Evolutionary conservation across 345 rosid genomes (phyloP).

Genomic region (Aquilaria sinensis): DNA sequence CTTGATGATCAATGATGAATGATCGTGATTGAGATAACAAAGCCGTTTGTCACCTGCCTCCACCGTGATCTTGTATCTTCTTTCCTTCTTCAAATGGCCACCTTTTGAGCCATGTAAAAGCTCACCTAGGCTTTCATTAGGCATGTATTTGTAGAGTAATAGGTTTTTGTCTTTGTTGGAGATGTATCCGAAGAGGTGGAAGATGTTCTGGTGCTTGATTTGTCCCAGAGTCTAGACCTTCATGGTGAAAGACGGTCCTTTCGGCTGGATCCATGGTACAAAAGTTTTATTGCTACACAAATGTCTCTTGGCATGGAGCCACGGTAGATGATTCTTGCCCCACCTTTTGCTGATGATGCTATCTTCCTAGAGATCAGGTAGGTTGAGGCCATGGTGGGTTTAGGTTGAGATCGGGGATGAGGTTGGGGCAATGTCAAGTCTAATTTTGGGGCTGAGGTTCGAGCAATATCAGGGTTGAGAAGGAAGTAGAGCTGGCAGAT

Average conservation of each 20-base stretch:
- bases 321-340: constrained; percentile 81
- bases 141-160: constrained; percentile 84
- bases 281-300: constrained; percentile 71
- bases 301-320: constrained; percentile 68
- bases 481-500: too few relatives aligned
- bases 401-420: too few relatives aligned
- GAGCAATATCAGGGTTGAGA: too few relatives aligned
- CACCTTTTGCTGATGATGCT: constrained; percentile 94
- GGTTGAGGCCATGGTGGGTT: too few relatives aligned
- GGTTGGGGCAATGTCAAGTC: too few relatives aligned
- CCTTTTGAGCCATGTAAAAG: constrained; percentile 81
- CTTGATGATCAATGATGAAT: constrained; percentile 82
- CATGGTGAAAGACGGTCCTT: constrained; percentile 84
- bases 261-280: constrained; percentile 54
- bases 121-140: constrained; percentile 89
- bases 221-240: constrained; percentile 84
- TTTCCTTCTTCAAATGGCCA: constrained; percentile 79
- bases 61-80: constrained; percentile 53
- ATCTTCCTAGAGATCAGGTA: constrained; percentile 71
- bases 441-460: too few relatives aligned
- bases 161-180: constrained; percentile 86
- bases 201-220: constrained; percentile 81
- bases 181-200: constrained; percentile 65
- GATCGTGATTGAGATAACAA: constrained; percentile 90
- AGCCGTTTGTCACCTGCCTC: constrained; percentile 81